Evolutionary conservation across 2,329 filamentous ascomycete species (phyloP).

Genomic region (Aspergillus terreus): DNA sequence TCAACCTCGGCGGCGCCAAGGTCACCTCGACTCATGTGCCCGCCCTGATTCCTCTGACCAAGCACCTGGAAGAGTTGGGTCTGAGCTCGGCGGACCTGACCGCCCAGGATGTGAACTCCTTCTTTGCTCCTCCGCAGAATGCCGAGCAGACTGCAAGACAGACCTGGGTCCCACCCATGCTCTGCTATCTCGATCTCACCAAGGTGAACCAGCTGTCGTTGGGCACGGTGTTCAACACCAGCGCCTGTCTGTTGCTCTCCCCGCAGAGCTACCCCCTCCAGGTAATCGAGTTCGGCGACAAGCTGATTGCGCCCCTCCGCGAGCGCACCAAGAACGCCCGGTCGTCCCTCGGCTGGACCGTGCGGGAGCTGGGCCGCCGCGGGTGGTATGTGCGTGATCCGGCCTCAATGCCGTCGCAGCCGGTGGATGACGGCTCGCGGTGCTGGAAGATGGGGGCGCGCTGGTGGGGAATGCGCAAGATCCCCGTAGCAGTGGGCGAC

Average conservation of each 20-base stretch:
- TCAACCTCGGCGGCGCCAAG: slow-evolving; percentile 72
- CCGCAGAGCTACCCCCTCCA: slow-evolving; percentile 63
- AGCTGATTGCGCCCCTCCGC: slow-evolving; percentile 61
- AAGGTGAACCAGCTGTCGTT: slow-evolving; percentile 60
- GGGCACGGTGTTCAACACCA: slow-evolving; percentile 56
- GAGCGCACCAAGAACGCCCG: slow-evolving; percentile 57
- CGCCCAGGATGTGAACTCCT: slow-evolving; percentile 61
- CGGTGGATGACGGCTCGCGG: slow-evolving; percentile 55
- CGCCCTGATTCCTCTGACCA: slow-evolving; percentile 61
- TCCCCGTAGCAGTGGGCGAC: slow-evolving; percentile 53
- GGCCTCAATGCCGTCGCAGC: slow-evolving; percentile 27
- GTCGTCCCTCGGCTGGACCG: slow-evolving; percentile 63
- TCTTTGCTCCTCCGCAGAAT: slow-evolving; percentile 45
- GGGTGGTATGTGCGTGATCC: slow-evolving; percentile 62
- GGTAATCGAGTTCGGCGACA: slow-evolving; percentile 71
- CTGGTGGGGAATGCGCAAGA: slow-evolving; percentile 78
- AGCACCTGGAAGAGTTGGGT: slow-evolving; percentile 72
- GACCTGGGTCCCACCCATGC: slow-evolving; percentile 54
- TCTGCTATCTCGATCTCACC: slow-evolving; percentile 74
- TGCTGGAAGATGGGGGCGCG: slow-evolving; percentile 81
- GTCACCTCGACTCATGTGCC: slow-evolving; percentile 64
- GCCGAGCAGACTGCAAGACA: slow-evolving; percentile 10
- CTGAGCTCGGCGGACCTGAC: slow-evolving; percentile 64
- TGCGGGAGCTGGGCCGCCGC: slow-evolving; percentile 64
- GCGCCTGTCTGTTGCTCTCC: slow-evolving; percentile 55